These are phyloP conservation scores for Kurtzmaniella natalensis DNA, from an alignment of 1,139 yeast species.

Conservation along the genomic window DNA sequence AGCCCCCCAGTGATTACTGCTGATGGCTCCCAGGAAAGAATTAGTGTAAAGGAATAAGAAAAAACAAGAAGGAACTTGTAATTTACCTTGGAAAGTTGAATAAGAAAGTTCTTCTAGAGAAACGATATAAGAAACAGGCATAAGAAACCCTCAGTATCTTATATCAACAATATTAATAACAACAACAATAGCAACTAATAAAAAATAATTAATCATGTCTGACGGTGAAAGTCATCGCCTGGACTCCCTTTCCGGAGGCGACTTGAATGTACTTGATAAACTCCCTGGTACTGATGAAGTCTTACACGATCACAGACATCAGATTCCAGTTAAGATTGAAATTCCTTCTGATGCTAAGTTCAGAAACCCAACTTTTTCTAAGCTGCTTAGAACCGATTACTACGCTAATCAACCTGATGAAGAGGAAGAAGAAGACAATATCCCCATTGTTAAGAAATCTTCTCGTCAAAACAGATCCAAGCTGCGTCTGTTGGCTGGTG, in stretches of 20 bases:
- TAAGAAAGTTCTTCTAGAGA: too few species aligned
- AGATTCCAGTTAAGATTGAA: slow-evolving; percentile 21
- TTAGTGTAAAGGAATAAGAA: too few species aligned
- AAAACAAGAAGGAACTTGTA: too few species aligned
- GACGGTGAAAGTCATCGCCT: slow-evolving; percentile 42
- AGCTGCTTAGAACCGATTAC: slow-evolving; percentile 9
- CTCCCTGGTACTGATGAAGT: slow-evolving; percentile 42
- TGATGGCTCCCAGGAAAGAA: too few species aligned
- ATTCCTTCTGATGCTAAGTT: slow-evolving; percentile 2
- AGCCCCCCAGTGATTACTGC: slow-evolving; percentile 1
- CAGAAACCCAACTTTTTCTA: not conserved
- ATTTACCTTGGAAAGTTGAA: too few species aligned
- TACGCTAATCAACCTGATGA: slow-evolving; percentile 13
- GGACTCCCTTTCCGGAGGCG: slow-evolving; percentile 29
- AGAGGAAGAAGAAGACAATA: slow-evolving; percentile 8
- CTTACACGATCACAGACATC: slow-evolving; percentile 55
- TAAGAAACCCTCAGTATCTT: too few species aligned
- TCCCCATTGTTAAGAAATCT: not conserved
- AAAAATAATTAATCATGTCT: slow-evolving; percentile 31
- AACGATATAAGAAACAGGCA: too few species aligned
- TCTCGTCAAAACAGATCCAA: not conserved
- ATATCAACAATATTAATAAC: too few species aligned
- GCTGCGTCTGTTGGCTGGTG: slow-evolving; percentile 1
- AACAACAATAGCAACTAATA: too few species aligned
- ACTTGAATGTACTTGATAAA: slow-evolving; percentile 25